phyloP scores from a whole-genome alignment of 805 yeast species.

The Ogataea minuta region DNA sequence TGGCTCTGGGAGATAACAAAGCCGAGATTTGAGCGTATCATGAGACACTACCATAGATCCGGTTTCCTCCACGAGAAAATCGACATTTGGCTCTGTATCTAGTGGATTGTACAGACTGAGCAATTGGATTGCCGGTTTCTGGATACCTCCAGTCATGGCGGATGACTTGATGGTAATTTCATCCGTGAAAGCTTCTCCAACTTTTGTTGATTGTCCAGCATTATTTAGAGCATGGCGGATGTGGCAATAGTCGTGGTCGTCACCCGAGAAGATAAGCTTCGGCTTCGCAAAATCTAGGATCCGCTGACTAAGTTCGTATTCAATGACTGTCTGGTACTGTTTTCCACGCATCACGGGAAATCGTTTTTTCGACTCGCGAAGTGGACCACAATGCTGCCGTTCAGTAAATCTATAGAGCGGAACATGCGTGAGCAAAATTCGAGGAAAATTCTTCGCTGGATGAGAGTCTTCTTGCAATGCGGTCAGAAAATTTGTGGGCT shows the following conservation, averaged over 20 bases:
- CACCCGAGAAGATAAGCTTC: slow-evolving; percentile 77
- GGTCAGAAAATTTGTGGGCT: slow-evolving; percentile 54
- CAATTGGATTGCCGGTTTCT: slow-evolving; percentile 82
- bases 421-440: slow-evolving; percentile 78
- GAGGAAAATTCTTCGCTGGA: slow-evolving; percentile 43
- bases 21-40: slow-evolving; percentile 28
- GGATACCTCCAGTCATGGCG: slow-evolving; percentile 91
- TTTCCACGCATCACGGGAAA: slow-evolving; percentile 74
- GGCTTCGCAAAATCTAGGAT: slow-evolving; percentile 64
- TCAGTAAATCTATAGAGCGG: slow-evolving; percentile 72
- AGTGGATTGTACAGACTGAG: slow-evolving; percentile 52
- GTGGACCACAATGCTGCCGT: slow-evolving; percentile 65
- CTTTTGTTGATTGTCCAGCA: background rate
- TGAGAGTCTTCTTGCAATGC: slow-evolving; percentile 28
- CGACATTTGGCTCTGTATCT: slow-evolving; percentile 5
- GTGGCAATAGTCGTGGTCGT: slow-evolving; percentile 95
- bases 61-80: slow-evolving; percentile 16
- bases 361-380: slow-evolving; percentile 61
- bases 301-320: slow-evolving; percentile 51
- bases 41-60: slow-evolving; percentile 24
- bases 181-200: slow-evolving; percentile 18
- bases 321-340: slow-evolving; percentile 87
- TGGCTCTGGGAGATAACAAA: slow-evolving; percentile 33
- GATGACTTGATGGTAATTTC: slow-evolving; percentile 88
- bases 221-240: slow-evolving; percentile 47